Evolutionary conservation across 352 stramenopile genomes (phyloP).

Genomic region (Peronospora tabacina): DNA sequence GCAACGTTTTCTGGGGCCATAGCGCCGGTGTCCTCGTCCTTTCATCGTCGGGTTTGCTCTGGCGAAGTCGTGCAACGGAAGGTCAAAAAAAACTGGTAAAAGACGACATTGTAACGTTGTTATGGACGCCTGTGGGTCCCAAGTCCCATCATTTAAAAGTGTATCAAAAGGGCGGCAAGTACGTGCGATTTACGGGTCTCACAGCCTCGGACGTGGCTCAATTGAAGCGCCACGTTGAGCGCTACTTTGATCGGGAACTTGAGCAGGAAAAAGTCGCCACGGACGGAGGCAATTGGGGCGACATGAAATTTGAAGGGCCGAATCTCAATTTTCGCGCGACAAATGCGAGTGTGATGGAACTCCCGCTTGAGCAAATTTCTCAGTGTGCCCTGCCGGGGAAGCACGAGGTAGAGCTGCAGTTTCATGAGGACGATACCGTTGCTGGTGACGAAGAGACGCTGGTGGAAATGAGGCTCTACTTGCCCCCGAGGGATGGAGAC

Average conservation of each 20-base stretch:
- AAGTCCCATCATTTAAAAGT: slow-evolving; percentile 83
- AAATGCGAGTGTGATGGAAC: slow-evolving; percentile 64
- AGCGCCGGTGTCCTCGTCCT: slow-evolving; percentile 77
- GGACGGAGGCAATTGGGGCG: slow-evolving; percentile 89
- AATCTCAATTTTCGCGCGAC: slow-evolving; percentile 76
- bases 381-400: slow-evolving; percentile 91
- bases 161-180: slow-evolving; percentile 78
- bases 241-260: slow-evolving; percentile 83
- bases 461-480: slow-evolving; percentile 95
- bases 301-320: slow-evolving; percentile 88
- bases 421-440: slow-evolving; percentile 96
- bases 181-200: slow-evolving; percentile 78
- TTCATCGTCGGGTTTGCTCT: slow-evolving; percentile 60
- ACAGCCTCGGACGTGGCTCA: slow-evolving; percentile 56
- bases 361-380: slow-evolving; percentile 69
- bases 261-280: slow-evolving; percentile 86
- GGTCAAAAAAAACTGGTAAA: slow-evolving; percentile 81
- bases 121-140: slow-evolving; percentile 72
- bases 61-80: slow-evolving; percentile 69
- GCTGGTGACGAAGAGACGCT: slow-evolving; percentile 90
- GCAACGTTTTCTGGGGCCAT: slow-evolving; percentile 84
- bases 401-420: slow-evolving; percentile 99
- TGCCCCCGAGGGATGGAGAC: slow-evolving; percentile 68
- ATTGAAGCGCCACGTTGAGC: slow-evolving; percentile 63
- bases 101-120: slow-evolving; percentile 80